phyloP scores from a whole-genome alignment of 2,329 filamentous ascomycete genomes.

The Zasmidium citrigriseum region DNA sequence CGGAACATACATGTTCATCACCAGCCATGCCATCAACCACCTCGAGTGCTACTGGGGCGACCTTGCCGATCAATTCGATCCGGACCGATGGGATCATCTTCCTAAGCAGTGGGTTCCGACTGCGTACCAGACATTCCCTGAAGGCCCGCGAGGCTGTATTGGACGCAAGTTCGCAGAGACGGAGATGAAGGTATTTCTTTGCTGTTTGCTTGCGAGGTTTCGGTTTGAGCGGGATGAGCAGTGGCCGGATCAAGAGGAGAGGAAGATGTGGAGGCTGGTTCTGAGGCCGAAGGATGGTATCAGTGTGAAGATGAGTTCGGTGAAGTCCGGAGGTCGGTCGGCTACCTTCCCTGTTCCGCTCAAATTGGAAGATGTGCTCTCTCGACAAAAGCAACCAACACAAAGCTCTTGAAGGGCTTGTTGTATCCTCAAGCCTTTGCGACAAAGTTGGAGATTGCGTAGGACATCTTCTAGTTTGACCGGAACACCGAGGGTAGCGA shows the following conservation, averaged over 20 bases:
- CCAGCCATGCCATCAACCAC: not conserved
- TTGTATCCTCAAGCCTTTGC: too few species aligned
- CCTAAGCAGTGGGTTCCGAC: not conserved
- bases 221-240: not conserved
- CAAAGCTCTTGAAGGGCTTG: too few species aligned
- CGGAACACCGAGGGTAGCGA: too few species aligned
- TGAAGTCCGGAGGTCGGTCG: too few species aligned
- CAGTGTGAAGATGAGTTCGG: too few species aligned
- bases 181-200: not conserved
- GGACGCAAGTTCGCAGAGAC: not conserved
- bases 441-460: too few species aligned
- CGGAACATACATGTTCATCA: not conserved
- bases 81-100: not conserved
- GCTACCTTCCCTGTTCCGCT: too few species aligned
- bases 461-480: too few species aligned
- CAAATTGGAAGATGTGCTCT: too few species aligned
- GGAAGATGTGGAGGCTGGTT: not conserved
- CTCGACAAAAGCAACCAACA: too few species aligned
- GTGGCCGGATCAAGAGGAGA: not conserved
- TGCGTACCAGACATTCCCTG: slow-evolving; percentile 3
- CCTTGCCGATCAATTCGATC: not conserved
- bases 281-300: slow-evolving; percentile 1
- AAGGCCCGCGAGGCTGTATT: slow-evolving; percentile 4
- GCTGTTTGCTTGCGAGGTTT: not conserved
- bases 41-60: not conserved